A percentile compares a stretch with the other conserved stretches of the same genome.
Evolutionary conservation across 1,284 basidiomycete species (phyloP).

Genomic region (Calocybe gambosa): DNA sequence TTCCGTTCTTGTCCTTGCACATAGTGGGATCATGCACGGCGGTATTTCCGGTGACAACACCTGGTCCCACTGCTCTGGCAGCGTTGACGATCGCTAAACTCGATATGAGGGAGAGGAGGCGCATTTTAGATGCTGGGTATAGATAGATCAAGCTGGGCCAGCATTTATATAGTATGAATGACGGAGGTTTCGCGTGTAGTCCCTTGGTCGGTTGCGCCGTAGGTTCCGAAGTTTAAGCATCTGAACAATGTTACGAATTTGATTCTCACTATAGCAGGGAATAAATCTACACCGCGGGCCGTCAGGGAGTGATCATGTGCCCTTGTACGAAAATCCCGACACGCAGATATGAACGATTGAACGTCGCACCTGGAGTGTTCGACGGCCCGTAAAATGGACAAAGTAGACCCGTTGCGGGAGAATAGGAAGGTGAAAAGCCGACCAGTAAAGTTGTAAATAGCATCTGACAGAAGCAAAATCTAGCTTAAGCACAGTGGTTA

Average conservation of each 20-base stretch:
- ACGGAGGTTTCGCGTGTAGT: neutral
- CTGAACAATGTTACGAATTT: neutral
- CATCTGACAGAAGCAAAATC: neutral
- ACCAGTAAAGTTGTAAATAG: neutral
- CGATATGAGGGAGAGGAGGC: slow-evolving; percentile 5
- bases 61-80: slow-evolving; percentile 26
- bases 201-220: neutral
- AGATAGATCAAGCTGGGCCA: neutral
- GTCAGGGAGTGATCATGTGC: neutral
- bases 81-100: slow-evolving; percentile 4
- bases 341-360: too few relatives aligned
- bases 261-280: neutral
- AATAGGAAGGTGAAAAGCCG: neutral
- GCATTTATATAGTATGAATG: neutral
- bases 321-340: neutral
- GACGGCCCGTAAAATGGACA: neutral
- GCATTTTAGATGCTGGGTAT: slow-evolving; percentile 3
- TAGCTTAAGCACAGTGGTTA: neutral
- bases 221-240: neutral
- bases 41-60: slow-evolving; percentile 38
- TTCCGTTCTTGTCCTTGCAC: slow-evolving; percentile 45
- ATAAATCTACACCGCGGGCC: neutral
- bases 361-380: too few relatives aligned
- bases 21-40: slow-evolving; percentile 43
- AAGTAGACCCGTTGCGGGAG: neutral